phyloP scores from a whole-genome alignment of 192 early-diverging fungal genomes.

The Coemansia sp. region DNA sequence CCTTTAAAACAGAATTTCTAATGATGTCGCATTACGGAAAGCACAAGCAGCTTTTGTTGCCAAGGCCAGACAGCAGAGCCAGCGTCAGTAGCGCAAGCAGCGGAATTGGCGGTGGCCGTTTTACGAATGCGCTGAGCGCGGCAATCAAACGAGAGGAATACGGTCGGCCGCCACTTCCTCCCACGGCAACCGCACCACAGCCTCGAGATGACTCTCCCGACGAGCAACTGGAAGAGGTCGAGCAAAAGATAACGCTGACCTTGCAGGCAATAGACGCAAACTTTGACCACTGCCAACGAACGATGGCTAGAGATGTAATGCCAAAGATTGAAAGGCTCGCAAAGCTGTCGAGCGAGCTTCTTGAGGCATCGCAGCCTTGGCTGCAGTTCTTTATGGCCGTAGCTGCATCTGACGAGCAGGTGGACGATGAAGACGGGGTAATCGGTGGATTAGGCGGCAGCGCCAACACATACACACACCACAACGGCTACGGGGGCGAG shows the following conservation, averaged over 20 bases:
- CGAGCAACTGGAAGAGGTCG: constrained; percentile 50
- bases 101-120: constrained; percentile 25
- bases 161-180: constrained; percentile 18
- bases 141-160: constrained; percentile 38
- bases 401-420: constrained; percentile 34
- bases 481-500: constrained; percentile 6
- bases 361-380: constrained; percentile 54
- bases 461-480: neutral
- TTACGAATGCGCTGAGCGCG: constrained; percentile 35
- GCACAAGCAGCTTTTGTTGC: constrained; percentile 12
- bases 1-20: neutral
- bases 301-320: constrained; percentile 51
- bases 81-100: constrained; percentile 11
- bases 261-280: constrained; percentile 53
- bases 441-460: neutral
- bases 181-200: constrained; percentile 6
- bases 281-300: constrained; percentile 53
- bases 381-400: constrained; percentile 55
- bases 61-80: constrained; percentile 28
- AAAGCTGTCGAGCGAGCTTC: constrained; percentile 39
- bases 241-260: constrained; percentile 52
- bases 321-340: constrained; percentile 48
- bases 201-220: constrained; percentile 19
- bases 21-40: constrained; percentile 26
- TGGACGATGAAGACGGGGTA: constrained; percentile 2